Conservation (phyloP, 2,329 filamentous ascomycete genomes). For the Fusarium nelsonii region DNA sequence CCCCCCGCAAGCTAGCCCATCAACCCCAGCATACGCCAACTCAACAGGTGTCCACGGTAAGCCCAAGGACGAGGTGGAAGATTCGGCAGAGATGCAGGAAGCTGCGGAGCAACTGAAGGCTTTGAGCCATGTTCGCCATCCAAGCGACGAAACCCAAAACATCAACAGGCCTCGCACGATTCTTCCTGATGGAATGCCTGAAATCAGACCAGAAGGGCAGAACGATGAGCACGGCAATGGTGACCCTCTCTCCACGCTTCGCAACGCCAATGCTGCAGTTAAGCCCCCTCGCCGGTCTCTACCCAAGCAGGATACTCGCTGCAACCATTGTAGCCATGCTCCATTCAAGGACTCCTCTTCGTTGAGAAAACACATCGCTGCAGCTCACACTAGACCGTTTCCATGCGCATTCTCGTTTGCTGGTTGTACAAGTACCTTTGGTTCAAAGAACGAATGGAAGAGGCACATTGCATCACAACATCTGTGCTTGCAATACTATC, state of each 20-base stretch:
- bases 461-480: slow-evolving; percentile 93
- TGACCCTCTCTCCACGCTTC: slow-evolving; percentile 39
- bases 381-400: slow-evolving; percentile 79
- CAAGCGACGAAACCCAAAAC: slow-evolving; percentile 59
- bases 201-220: slow-evolving; percentile 54
- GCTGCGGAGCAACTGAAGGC: slow-evolving; percentile 76
- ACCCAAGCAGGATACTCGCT: slow-evolving; percentile 71
- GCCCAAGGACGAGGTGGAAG: slow-evolving; percentile 60
- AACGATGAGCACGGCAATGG: slow-evolving; percentile 50
- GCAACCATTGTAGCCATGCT: slow-evolving; percentile 71
- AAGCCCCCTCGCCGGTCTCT: slow-evolving; percentile 62
- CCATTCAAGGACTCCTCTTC: slow-evolving; percentile 77
- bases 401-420: slow-evolving; percentile 88
- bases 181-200: slow-evolving; percentile 55
- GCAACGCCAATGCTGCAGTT: slow-evolving; percentile 46
- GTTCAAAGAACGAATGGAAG: slow-evolving; percentile 98
- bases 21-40: slow-evolving; percentile 40
- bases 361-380: slow-evolving; percentile 74
- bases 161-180: slow-evolving; percentile 54
- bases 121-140: slow-evolving; percentile 71
- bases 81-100: slow-evolving; percentile 77
- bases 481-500: slow-evolving; percentile 75
- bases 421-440: slow-evolving; percentile 85
- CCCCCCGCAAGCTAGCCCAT: slow-evolving; percentile 48
- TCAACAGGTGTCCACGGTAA: slow-evolving; percentile 44